phyloP scores from a whole-genome alignment of 176 grass and related monocot genomes.

The Ananas comosus region DNA sequence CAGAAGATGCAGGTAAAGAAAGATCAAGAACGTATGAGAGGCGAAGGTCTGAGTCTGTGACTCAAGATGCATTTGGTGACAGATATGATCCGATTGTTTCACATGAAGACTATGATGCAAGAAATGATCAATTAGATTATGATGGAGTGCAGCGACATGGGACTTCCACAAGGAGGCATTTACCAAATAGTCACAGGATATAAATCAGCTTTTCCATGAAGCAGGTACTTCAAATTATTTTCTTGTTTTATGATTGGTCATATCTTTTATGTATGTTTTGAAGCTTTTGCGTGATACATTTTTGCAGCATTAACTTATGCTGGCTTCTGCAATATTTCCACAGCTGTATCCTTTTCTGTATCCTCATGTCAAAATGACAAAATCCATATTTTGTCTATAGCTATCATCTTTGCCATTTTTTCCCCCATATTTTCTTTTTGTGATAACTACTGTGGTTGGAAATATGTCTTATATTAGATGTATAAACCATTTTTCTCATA shows the following conservation, averaged over 20 bases:
- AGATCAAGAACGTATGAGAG: conserved; percentile 28
- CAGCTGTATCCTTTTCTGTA: conserved; percentile 97
- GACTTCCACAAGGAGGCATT: conserved; percentile 24
- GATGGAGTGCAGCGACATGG: conserved; percentile 7
- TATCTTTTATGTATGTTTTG: conserved; percentile 30
- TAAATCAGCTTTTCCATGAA: conserved; percentile 8
- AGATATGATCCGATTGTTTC: conserved; percentile 49
- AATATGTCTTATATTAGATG: no score
- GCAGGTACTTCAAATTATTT: conserved; percentile 5
- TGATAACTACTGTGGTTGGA: neutral
- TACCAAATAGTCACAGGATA: conserved; percentile 26
- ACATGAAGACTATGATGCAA: conserved; percentile 38
- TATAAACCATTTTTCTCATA: conserved; percentile 5
- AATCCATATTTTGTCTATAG: neutral
- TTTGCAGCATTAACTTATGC: conserved; percentile 53
- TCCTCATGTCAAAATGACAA: conserved; percentile 40
- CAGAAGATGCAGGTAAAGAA: conserved; percentile 31
- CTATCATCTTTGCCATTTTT: neutral
- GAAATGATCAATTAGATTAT: conserved; percentile 21
- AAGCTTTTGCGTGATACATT: conserved; percentile 28
- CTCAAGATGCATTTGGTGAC: conserved; percentile 54
- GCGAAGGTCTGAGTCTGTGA: conserved; percentile 38
- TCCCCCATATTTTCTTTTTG: neutral
- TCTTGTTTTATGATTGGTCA: conserved; percentile 26
- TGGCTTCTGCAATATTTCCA: conserved; percentile 41